Evolutionary conservation across 768 basidiomycete species (phyloP).

Genomic region (Mycena indigotica): DNA sequence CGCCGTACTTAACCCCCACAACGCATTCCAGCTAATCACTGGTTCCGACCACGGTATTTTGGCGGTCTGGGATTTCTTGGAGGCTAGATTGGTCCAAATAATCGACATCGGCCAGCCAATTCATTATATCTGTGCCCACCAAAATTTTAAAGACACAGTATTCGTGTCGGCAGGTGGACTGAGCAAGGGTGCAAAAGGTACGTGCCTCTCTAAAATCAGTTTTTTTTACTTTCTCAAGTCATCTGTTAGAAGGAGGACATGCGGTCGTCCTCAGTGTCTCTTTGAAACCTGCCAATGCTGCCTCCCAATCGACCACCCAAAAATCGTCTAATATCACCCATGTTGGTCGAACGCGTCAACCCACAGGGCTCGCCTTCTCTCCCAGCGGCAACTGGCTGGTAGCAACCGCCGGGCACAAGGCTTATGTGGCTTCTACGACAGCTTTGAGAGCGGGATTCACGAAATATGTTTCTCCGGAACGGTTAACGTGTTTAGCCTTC

Average conservation of each 20-base stretch:
- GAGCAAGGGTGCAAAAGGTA: constrained; percentile 39
- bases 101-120: constrained; percentile 73
- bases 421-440: constrained; percentile 68
- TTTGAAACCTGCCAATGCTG: constrained; percentile 48
- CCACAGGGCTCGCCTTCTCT: constrained; percentile 70
- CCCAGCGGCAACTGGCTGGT: constrained; percentile 79
- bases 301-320: constrained; percentile 41
- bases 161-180: constrained; percentile 67
- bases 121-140: constrained; percentile 70
- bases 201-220: constrained; percentile 27
- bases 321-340: constrained; percentile 52
- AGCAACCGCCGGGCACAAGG: constrained; percentile 71
- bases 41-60: constrained; percentile 82
- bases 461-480: constrained; percentile 81
- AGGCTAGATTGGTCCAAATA: constrained; percentile 75
- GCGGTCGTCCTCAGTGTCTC: constrained; percentile 66
- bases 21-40: constrained; percentile 87
- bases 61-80: constrained; percentile 92
- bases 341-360: constrained; percentile 68
- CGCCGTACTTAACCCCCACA: constrained; percentile 78
- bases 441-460: constrained; percentile 67
- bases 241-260: constrained; percentile 47
- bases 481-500: constrained; percentile 80
- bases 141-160: constrained; percentile 64
- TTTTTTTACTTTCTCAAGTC: neutral